Evolutionary conservation across 2,329 filamentous ascomycete genomes (phyloP), one percentile per base, ranked within the genome.

Genomic region (Claviceps arundinis): DNA sequence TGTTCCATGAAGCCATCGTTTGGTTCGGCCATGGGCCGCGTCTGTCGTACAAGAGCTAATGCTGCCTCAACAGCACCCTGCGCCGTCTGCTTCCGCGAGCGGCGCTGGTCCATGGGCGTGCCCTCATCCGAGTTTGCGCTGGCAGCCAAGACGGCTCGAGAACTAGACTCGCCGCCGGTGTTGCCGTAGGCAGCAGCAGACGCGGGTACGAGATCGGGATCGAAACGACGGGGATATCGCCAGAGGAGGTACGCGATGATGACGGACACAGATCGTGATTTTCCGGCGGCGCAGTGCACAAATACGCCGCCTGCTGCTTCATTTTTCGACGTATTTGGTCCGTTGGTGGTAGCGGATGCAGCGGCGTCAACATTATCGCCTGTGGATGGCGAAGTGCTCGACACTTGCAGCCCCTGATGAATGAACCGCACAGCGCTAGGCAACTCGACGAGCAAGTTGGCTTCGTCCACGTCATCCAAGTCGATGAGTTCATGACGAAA

Each of bases 1-100:
- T 98, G 93, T 49, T 81, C 73, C 82, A 91, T 89, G 74, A 98
- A 98, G 30, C 90, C 91, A 37, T 81, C 73, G 65, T 98, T 98
- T 3, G 93, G 93, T 62, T 95, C 88, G 55, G 85, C 90, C 51
- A 93, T 78, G 16, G 85, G 80, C 41, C 91, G 81, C 44, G 77
- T 78, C 63, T 84, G 70, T 50, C 82, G 81, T 49, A 97, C 73
- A 58, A 84, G 76, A 26, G 75, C 72, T 48, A 97, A 71, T 2
- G 90, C 89, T 46, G 66, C 64, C n/a, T 62, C 55, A 4, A 80
- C 75, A 22, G 85, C 81, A 8, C 69, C 65, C 4, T 57, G 52
- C 2, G 74, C 69, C 3, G 69, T 70, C 14, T 67, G 65, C 45
- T 64, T 58, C 53, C 58, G 62, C 24, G 59, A 56, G 40, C 58